A percentile compares a stretch with the other conserved stretches of the same genome.
Conservation (phyloP, 2,329 filamentous ascomycete species). For the Paracoccidioides brasiliensis region DNA sequence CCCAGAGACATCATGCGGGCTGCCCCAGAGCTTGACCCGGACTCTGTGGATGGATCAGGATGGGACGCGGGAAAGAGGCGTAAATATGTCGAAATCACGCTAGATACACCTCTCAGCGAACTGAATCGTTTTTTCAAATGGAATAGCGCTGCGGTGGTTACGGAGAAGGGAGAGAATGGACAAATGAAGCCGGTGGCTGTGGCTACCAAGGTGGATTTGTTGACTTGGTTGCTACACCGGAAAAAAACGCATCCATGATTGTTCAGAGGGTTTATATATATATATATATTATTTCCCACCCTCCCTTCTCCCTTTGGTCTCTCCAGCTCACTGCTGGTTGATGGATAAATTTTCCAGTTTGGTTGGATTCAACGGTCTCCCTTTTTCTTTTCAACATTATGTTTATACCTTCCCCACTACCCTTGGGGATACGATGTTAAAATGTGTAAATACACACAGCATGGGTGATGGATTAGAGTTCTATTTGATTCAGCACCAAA, state of each 20-base stretch:
- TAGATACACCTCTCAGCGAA: conserved; percentile 70
- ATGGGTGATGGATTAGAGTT: neutral
- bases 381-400: neutral
- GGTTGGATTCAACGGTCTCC: neutral
- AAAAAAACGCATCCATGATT: conserved; percentile 19
- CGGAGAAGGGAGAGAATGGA: conserved; percentile 52
- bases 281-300: neutral
- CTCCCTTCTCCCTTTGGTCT: no score
- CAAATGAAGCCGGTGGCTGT: conserved; percentile 70
- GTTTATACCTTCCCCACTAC: neutral
- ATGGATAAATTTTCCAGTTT: neutral
- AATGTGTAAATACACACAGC: neutral
- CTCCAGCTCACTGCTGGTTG: no score
- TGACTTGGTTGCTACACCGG: conserved; percentile 79
- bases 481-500: neutral
- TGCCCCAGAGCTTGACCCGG: neutral
- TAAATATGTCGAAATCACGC: conserved; percentile 86
- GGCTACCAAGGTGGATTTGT: conserved; percentile 89
- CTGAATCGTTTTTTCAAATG: conserved; percentile 93
- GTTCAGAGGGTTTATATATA: neutral
- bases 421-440: neutral
- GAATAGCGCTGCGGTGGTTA: conserved; percentile 93
- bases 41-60: neutral
- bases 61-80: conserved; percentile 34
- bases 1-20: conserved; percentile 45